Conservation (phyloP, 495 filamentous ascomycete species). For the Annulohypoxylon bovei region DNA sequence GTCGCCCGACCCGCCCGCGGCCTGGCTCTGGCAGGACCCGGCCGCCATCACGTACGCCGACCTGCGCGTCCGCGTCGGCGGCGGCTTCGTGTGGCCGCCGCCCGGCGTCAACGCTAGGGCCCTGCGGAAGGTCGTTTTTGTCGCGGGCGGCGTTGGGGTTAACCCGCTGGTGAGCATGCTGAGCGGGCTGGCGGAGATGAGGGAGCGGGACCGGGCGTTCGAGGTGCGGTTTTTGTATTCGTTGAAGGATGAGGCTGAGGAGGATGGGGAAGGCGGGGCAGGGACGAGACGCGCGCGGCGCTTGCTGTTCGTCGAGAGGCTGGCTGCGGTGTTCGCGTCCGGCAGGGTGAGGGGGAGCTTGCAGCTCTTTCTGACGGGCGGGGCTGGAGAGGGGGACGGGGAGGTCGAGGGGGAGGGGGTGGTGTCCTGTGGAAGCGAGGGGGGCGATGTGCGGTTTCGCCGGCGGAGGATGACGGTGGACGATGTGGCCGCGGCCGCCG, state of each 20-base stretch:
- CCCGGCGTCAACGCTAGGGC: conserved; percentile 48
- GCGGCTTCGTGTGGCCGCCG: conserved; percentile 82
- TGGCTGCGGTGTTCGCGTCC: conserved; percentile 47
- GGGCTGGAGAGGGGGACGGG: background rate
- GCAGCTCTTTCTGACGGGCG: conserved; percentile 49
- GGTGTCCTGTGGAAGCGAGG: conserved; percentile 32
- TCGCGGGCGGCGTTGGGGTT: conserved; percentile 87
- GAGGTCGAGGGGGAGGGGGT: conserved; percentile 30
- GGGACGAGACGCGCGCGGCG: conserved; percentile 12
- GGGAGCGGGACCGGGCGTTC: conserved; percentile 1
- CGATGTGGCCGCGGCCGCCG: conserved; percentile 62
- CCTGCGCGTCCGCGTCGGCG: conserved; percentile 76
- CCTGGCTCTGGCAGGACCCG: conserved; percentile 74
- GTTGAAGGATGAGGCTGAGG: conserved; percentile 49
- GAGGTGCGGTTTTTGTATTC: conserved; percentile 55
- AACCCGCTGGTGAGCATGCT: conserved; percentile 70
- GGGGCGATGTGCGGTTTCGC: conserved; percentile 50
- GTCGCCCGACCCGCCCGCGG: conserved; percentile 71
- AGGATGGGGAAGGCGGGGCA: no score
- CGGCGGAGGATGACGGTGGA: conserved; percentile 59
- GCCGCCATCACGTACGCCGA: conserved; percentile 65
- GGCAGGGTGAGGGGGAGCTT: conserved; percentile 44
- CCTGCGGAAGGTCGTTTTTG: conserved; percentile 70
- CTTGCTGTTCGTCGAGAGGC: conserved; percentile 58
- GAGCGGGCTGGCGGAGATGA: conserved; percentile 45